Conservation (phyloP, 176 grass and related monocot genomes). For the Dactylis glomerata region DNA sequence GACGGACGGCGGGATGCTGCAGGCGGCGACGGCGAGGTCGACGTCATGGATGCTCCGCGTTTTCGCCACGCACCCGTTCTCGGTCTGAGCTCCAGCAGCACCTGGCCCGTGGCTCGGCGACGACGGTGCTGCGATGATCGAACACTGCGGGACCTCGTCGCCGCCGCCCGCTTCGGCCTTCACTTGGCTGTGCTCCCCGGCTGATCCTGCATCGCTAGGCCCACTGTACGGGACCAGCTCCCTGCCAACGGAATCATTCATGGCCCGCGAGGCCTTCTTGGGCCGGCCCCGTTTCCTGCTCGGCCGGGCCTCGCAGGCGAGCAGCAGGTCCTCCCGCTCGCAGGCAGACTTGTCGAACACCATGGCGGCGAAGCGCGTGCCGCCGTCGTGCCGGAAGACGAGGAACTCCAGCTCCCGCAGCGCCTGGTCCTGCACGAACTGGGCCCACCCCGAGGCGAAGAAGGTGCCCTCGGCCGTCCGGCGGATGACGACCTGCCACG, state of each 20-base stretch:
- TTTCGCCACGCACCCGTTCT: background rate
- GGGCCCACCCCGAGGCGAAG: conserved; percentile 62
- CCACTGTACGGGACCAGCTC: conserved; percentile 37
- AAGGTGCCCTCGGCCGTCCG: conserved; percentile 51
- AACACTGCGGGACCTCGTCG: conserved; percentile 25
- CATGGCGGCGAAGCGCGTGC: conserved; percentile 55
- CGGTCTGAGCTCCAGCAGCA: background rate
- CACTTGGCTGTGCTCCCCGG: background rate
- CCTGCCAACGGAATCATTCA: conserved; percentile 31
- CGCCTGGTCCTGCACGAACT: conserved; percentile 67
- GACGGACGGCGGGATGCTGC: conserved; percentile 16
- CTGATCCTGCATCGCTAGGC: conserved; percentile 15
- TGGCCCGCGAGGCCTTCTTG: background rate
- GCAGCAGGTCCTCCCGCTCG: conserved; percentile 53
- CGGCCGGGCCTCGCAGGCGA: background rate
- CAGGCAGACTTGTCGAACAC: conserved; percentile 74
- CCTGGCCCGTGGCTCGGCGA: background rate
- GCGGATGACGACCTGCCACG: conserved; percentile 59
- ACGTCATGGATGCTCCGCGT: conserved; percentile 31
- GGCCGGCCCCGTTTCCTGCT: conserved; percentile 31
- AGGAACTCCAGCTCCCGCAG: conserved; percentile 70
- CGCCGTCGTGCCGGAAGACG: conserved; percentile 67
- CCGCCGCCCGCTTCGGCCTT: conserved; percentile 24
- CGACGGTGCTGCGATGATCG: background rate
- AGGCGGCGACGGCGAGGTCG: conserved; percentile 21